Conservation (phyloP, 495 filamentous ascomycete genomes). For the Cairneyella variabilis region DNA sequence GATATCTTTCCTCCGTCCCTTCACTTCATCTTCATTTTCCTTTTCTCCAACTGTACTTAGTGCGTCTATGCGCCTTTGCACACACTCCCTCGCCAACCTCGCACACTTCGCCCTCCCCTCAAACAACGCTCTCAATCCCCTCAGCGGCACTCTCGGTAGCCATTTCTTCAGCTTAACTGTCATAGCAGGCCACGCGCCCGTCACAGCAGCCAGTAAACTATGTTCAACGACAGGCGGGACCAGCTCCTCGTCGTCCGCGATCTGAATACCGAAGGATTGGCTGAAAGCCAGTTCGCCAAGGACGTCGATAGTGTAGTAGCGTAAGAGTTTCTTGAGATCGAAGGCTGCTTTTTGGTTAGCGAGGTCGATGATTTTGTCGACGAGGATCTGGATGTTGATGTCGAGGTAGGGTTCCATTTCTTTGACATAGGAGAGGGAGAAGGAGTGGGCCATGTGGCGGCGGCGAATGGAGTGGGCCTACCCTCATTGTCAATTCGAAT, state of each 20-base stretch:
- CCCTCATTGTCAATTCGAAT: background rate
- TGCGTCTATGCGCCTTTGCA: background rate
- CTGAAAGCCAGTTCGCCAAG: slow-evolving; percentile 9
- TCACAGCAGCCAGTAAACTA: background rate
- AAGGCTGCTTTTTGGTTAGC: background rate
- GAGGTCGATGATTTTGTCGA: background rate
- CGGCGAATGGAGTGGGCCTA: background rate
- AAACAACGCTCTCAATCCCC: background rate
- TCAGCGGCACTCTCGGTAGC: background rate
- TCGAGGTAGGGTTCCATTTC: slow-evolving; percentile 1
- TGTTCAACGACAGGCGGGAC: slow-evolving; percentile 7
- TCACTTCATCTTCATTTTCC: no score
- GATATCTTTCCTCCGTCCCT: no score
- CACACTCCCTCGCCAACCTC: background rate
- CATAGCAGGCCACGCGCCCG: background rate
- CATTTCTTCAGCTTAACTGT: background rate
- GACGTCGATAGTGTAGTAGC: background rate
- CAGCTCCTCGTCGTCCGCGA: background rate
- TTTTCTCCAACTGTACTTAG: background rate
- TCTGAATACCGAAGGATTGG: background rate
- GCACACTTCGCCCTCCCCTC: background rate
- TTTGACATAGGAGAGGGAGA: background rate
- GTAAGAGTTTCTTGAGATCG: background rate
- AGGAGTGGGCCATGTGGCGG: background rate
- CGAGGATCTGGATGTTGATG: background rate